phyloP scores from a whole-genome alignment of 495 filamentous ascomycete species.

The Penicillium fimorum region DNA sequence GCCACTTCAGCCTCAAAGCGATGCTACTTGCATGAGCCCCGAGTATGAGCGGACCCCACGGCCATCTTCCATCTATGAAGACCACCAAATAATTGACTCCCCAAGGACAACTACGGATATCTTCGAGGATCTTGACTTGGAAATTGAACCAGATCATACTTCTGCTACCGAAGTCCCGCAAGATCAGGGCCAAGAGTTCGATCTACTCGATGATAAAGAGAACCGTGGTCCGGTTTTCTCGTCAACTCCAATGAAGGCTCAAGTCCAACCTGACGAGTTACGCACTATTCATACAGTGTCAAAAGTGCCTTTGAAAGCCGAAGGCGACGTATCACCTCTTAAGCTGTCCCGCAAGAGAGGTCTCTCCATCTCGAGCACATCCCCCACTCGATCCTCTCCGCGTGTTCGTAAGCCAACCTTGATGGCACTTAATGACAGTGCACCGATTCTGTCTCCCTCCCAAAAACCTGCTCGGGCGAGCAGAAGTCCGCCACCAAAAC shows the following conservation, averaged over 20 bases:
- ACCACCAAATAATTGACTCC: slow-evolving; percentile 11
- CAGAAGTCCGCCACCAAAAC: slow-evolving; percentile 27
- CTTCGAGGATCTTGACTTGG: slow-evolving; percentile 24
- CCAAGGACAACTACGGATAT: slow-evolving; percentile 19
- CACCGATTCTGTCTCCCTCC: slow-evolving; percentile 21
- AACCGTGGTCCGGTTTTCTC: slow-evolving; percentile 31
- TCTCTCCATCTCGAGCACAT: slow-evolving; percentile 41
- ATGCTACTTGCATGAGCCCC: slow-evolving; percentile 14
- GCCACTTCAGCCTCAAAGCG: slow-evolving; percentile 17
- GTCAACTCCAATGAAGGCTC: slow-evolving; percentile 35
- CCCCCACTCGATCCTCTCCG: slow-evolving; percentile 38
- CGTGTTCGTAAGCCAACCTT: slow-evolving; percentile 30
- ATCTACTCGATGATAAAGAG: slow-evolving; percentile 33
- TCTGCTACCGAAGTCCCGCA: slow-evolving; percentile 13
- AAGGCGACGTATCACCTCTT: slow-evolving; percentile 59
- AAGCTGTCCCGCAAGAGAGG: slow-evolving; percentile 57
- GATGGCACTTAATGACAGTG: slow-evolving; percentile 19
- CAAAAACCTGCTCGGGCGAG: slow-evolving; percentile 25
- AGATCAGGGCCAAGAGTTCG: slow-evolving; percentile 9
- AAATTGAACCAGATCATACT: not conserved
- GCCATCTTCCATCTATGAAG: slow-evolving; percentile 7
- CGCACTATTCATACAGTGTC: slow-evolving; percentile 66
- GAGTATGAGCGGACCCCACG: slow-evolving; percentile 4
- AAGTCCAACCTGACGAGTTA: slow-evolving; percentile 20
- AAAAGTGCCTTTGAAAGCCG: slow-evolving; percentile 72